These are phyloP conservation scores for Silene vulgaris DNA, from an alignment of 179 eudicot species.

Conservation along the genomic window DNA sequence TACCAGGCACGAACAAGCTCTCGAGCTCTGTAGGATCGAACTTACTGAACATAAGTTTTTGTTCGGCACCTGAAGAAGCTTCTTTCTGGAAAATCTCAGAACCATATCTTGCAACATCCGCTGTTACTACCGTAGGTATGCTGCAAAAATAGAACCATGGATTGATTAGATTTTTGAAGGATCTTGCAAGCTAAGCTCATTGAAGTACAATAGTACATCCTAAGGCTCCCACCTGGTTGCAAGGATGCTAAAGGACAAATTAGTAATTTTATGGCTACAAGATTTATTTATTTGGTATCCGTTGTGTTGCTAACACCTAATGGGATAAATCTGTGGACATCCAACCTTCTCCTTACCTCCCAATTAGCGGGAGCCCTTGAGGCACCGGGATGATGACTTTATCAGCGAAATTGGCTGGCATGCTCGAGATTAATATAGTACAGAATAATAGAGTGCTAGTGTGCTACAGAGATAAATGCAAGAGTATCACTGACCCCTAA, in stretches of 20 bases:
- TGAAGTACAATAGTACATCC: too few relatives aligned
- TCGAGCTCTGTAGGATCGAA: conserved; percentile 69
- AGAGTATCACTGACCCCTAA: neutral
- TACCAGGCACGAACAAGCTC: conserved; percentile 55
- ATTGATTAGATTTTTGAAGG: neutral
- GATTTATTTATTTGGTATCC: too few relatives aligned
- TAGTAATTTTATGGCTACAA: too few relatives aligned
- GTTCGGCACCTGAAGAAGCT: conserved; percentile 38
- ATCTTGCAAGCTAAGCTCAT: neutral
- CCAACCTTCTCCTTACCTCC: too few relatives aligned
- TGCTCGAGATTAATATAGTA: neutral
- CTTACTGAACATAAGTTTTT: conserved; percentile 58
- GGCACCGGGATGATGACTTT: too few relatives aligned
- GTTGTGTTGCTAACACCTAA: too few relatives aligned
- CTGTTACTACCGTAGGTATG: conserved; percentile 53
- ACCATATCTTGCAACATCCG: conserved; percentile 42
- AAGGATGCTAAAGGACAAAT: too few relatives aligned
- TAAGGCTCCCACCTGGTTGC: too few relatives aligned
- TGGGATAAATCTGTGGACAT: too few relatives aligned
- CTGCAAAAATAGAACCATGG: conserved; percentile 33
- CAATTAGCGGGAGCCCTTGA: too few relatives aligned
- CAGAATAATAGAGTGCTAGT: neutral
- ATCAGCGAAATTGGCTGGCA: too few relatives aligned
- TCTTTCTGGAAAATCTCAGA: conserved; percentile 71
- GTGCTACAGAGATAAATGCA: neutral